These are phyloP conservation scores for Picochlorum sp. DNA, from an alignment of 139 green algal genomes.

Conservation along the genomic window DNA sequence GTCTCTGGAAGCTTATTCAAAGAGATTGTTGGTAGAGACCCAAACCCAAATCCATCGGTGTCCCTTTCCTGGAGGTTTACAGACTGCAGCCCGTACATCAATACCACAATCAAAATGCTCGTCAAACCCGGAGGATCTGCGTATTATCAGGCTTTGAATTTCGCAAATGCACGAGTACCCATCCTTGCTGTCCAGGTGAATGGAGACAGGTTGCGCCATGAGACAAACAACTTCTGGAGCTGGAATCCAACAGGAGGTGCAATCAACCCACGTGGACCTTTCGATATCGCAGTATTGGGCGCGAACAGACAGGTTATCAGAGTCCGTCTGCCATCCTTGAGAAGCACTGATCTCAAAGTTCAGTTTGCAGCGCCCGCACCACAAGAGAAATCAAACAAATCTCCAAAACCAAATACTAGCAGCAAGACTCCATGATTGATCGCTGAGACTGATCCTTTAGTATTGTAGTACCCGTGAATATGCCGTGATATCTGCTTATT, in stretches of 20 bases:
- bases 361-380: constrained; percentile 11
- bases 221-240: constrained; percentile 12
- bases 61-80: constrained; percentile 16
- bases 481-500: too few species aligned
- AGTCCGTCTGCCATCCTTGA: constrained; percentile 3
- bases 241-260: constrained; percentile 5
- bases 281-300: constrained; percentile 13
- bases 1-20: constrained; percentile 14
- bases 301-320: constrained; percentile 10
- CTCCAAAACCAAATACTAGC: too few species aligned
- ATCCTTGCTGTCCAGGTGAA: constrained; percentile 26
- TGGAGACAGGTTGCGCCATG: constrained; percentile 12
- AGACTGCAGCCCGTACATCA: constrained; percentile 18
- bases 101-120: constrained; percentile 34
- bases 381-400: too few species aligned
- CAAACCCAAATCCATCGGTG: constrained; percentile 7
- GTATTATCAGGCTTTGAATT: constrained; percentile 31
- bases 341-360: constrained; percentile 15
- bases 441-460: too few species aligned
- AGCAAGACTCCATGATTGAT: too few species aligned
- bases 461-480: too few species aligned
- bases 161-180: constrained; percentile 21
- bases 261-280: background rate
- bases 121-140: constrained; percentile 22
- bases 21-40: constrained; percentile 13